Base-by-base conservation (phyloP, 2,329 filamentous ascomycete species). In the Aspergillus pseudotamarii region DNA sequence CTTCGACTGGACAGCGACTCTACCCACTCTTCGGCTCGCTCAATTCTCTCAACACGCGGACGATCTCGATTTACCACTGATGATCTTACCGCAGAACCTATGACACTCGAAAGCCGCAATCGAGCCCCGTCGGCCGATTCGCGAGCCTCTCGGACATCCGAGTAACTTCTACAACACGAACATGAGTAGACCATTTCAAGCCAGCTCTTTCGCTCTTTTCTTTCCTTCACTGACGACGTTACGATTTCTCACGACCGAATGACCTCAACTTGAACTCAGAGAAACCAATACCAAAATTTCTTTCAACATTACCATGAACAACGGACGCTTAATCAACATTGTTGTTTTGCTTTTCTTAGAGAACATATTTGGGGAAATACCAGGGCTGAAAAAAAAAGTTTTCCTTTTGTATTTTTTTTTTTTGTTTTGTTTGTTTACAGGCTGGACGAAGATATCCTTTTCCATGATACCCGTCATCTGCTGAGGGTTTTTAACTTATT, bases 1-100 rank as follows among this genome's bases (percentile, higher is more conserved):
- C 64, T 77, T 57, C 71, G 70, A 45, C 62, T 77, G 54, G 72
- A 78, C 58, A 73, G 72, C 57, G 70, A 71, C 60, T 75, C 74
- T 19, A 72, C 72, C 23, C 68, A 69, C 60, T 76, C 74, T 19
- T 73, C 73, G 30, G 28, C n/a, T 16, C 51, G 28, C 30, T 54
- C 51, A 36, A 36, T 30, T 36, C 32, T 36, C 51, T 55, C 51
- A 41, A 38, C n/a, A 28, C 73, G 71, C 32, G 67, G 71, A 50
- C 73, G 72, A 50, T 64, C 68, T 38, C 72, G 68, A 28, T 68
- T 78, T 51, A 78, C 75, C 38, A 69, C 64, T 19, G 75, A 78
- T 9, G 76, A 79, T 57, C 65, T 78, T 21, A 67, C 41, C 9
- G 57, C 68, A 6, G 69, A 65, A 30, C 69, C 69, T 1, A 14